Base-by-base conservation (phyloP, 805 yeast species). In the Cyberlindnera japonica region DNA sequence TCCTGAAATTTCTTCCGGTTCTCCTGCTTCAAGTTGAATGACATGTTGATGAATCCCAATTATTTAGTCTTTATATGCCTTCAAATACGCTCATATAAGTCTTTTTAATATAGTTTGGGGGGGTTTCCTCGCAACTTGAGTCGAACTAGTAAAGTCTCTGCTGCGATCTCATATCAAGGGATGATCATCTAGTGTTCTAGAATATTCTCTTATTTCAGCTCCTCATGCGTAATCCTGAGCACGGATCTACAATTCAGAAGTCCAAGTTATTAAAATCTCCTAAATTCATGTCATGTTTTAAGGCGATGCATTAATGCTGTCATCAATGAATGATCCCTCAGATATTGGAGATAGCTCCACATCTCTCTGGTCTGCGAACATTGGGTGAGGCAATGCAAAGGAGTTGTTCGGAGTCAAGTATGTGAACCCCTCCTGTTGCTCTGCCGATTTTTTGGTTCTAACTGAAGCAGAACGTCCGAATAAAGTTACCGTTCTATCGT, bases 1-100 rank as follows among this genome's bases (percentile, higher is more conserved):
- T 68, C 72, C 40, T 61, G 67, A 43, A 65, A 68, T 51, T 63
- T 65, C 58, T 63, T 66, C 10, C 72, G 52, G 44, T 67, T 67
- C 45, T 67, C 72, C 27, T 57, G 49, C 54, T 68, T 68, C 22
- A 64, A 35, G 30, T 54, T 46, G 43, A 44, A 55, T 4, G 55
- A 57, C 59, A 57, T 57, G 18, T 27, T 16, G 23, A 14, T 12
- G 6, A 16, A 15, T 28, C n/a, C n/a, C n/a, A n/a, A n/a, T n/a
- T n/a, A n/a, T n/a, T n/a, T n/a, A n/a, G n/a, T n/a, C n/a, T n/a
- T n/a, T n/a, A n/a, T n/a, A n/a, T n/a, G n/a, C n/a, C n/a, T n/a
- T n/a, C n/a, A n/a, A n/a, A n/a, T n/a, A n/a, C n/a, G n/a, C n/a
- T n/a, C n/a, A n/a, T n/a, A n/a, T n/a, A n/a, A n/a, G 28, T 25